These are phyloP conservation scores for Microascus cirrosus DNA, from an alignment of 2,329 filamentous ascomycete species.

Conservation along the genomic window DNA sequence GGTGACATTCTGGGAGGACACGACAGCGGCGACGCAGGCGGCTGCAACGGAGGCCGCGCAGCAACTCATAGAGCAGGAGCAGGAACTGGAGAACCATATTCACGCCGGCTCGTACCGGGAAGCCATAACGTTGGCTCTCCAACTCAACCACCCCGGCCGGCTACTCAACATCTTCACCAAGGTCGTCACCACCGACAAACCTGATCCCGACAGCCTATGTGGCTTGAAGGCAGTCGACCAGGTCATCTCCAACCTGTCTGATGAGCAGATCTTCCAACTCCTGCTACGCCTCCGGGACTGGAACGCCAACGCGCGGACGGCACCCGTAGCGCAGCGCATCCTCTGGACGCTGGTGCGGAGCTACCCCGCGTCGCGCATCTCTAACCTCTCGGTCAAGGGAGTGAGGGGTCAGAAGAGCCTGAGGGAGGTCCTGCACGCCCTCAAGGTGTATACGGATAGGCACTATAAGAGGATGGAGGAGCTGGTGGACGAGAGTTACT, in stretches of 20 bases:
- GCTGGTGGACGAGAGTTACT: conserved; percentile 83
- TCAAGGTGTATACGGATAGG: conserved; percentile 82
- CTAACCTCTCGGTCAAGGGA: conserved; percentile 53
- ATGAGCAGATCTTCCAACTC: conserved; percentile 77
- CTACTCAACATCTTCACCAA: conserved; percentile 74
- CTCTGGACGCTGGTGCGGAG: conserved; percentile 68
- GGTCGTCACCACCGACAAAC: conserved; percentile 54
- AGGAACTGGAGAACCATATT: conserved; percentile 88
- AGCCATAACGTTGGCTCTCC: conserved; percentile 82
- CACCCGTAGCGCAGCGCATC: conserved; percentile 75
- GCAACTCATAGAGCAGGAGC: conserved; percentile 83
- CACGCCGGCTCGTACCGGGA: conserved; percentile 80
- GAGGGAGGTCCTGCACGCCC: conserved; percentile 76
- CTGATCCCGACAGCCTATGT: conserved; percentile 51
- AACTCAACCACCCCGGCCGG: conserved; percentile 87
- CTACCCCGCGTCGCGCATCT: conserved; percentile 69
- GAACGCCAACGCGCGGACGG: conserved; percentile 91
- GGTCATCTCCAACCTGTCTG: conserved; percentile 66
- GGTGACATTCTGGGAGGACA: conserved; percentile 93
- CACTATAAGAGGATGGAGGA: conserved; percentile 88
- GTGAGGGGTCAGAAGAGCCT: conserved; percentile 52
- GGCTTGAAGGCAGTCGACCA: conserved; percentile 67
- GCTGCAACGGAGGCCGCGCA: conserved; percentile 64
- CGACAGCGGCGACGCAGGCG: conserved; percentile 67
- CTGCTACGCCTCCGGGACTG: conserved; percentile 81